Evolutionary conservation across 306 rosid species (phyloP).

Genomic region (Vachellia collinsii): DNA sequence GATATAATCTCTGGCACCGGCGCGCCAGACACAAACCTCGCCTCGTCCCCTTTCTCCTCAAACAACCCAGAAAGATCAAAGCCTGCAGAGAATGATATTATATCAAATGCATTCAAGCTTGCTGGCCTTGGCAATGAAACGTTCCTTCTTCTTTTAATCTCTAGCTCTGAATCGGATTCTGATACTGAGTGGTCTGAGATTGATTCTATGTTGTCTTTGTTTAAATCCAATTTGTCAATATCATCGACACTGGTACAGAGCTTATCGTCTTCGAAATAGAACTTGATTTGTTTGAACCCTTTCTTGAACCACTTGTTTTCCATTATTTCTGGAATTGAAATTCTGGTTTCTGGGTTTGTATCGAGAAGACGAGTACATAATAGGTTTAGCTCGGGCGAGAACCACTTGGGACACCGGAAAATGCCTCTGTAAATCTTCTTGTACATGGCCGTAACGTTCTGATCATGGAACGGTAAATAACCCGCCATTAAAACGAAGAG

Average conservation of each 20-base stretch:
- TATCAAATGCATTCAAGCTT: constrained; percentile 66
- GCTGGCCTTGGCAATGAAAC: constrained; percentile 53
- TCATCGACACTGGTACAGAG: constrained; percentile 46
- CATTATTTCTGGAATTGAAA: constrained; percentile 57
- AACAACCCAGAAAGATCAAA: constrained; percentile 65
- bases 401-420: constrained; percentile 61
- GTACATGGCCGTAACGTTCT: constrained; percentile 51
- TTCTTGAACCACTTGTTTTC: constrained; percentile 52
- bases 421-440: constrained; percentile 61
- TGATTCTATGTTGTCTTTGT: constrained; percentile 12
- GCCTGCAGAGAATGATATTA: constrained; percentile 64
- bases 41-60: constrained; percentile 63
- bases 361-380: constrained; percentile 51
- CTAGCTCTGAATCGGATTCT: constrained; percentile 44
- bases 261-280: constrained; percentile 54
- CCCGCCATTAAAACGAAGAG: constrained; percentile 60
- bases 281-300: constrained; percentile 52
- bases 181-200: neutral
- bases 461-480: constrained; percentile 54
- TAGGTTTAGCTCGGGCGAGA: constrained; percentile 39
- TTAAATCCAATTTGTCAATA: constrained; percentile 8
- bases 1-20: constrained; percentile 56
- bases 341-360: constrained; percentile 49
- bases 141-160: constrained; percentile 11
- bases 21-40: constrained; percentile 54